phyloP scores from a whole-genome alignment of 805 yeast species.

The Monosporozyma yasuniensis region DNA sequence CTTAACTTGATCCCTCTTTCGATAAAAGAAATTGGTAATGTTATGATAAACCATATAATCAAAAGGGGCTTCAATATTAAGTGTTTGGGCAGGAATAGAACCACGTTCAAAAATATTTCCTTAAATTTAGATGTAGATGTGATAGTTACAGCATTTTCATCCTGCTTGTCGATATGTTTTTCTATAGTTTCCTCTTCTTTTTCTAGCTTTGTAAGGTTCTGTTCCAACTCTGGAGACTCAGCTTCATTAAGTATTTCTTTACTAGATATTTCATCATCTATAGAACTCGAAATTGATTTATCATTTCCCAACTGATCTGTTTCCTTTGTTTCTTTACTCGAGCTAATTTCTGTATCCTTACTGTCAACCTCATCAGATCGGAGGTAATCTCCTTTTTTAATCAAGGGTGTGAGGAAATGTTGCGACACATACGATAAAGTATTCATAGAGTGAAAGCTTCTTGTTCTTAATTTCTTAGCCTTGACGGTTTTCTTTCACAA shows the following conservation, averaged over 20 bases:
- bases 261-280: neutral
- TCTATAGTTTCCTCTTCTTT: no score
- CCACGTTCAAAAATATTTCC: constrained; percentile 15
- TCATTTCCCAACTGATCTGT: neutral
- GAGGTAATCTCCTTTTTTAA: neutral
- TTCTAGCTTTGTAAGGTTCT: no score
- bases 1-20: constrained; percentile 19
- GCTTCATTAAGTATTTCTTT: neutral
- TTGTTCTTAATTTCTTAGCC: neutral
- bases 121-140: neutral
- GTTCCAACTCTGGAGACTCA: neutral
- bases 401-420: neutral
- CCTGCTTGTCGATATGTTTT: no score
- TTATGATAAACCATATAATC: constrained; percentile 41
- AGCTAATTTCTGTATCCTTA: neutral
- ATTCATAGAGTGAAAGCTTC: neutral
- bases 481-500: neutral
- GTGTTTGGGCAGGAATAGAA: constrained; percentile 42
- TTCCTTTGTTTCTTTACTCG: neutral
- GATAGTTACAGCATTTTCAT: neutral
- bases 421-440: constrained; percentile 2
- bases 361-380: neutral
- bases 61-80: constrained; percentile 45
- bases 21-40: constrained; percentile 47
- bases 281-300: neutral